These are phyloP conservation scores for Venturia effusa DNA, from an alignment of 2,329 filamentous ascomycete genomes.

Conservation along the genomic window DNA sequence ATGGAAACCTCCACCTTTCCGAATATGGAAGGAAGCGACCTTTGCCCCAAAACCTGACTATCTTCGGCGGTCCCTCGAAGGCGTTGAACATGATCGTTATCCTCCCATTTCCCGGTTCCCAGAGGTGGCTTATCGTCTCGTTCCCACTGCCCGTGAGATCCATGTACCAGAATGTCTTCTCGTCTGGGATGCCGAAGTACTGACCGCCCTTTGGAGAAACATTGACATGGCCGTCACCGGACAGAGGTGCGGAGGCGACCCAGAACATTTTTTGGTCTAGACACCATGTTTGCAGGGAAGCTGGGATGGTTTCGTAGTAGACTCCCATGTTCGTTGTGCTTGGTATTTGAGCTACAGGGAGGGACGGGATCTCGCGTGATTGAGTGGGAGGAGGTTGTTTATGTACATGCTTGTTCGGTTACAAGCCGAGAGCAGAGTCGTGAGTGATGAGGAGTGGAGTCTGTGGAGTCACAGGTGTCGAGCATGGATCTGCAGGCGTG, in stretches of 20 bases:
- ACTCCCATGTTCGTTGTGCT: slow-evolving; percentile 28
- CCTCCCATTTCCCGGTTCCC: slow-evolving; percentile 31
- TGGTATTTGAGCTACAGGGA: too few species aligned
- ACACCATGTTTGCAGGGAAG: slow-evolving; percentile 30
- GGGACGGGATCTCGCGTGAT: background rate
- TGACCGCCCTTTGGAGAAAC: slow-evolving; percentile 35
- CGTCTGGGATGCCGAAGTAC: slow-evolving; percentile 30
- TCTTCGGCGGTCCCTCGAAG: slow-evolving; percentile 31
- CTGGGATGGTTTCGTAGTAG: slow-evolving; percentile 33
- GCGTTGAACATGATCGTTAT: slow-evolving; percentile 33
- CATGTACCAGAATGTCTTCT: slow-evolving; percentile 33
- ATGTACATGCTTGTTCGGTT: background rate
- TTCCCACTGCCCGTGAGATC: slow-evolving; percentile 32
- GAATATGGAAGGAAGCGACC: slow-evolving; percentile 12
- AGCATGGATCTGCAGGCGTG: background rate
- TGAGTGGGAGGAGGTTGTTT: background rate
- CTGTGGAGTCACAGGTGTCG: background rate
- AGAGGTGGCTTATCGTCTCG: slow-evolving; percentile 33
- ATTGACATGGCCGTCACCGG: slow-evolving; percentile 32
- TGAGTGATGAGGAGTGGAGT: background rate
- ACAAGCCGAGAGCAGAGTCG: background rate
- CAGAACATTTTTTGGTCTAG: slow-evolving; percentile 28
- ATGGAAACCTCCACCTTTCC: too few species aligned
- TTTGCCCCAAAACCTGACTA: slow-evolving; percentile 32
- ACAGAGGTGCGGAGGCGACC: slow-evolving; percentile 32